Base-by-base conservation (phyloP, 2,329 filamentous ascomycete species). In the Thielaviopsis punctulata region DNA sequence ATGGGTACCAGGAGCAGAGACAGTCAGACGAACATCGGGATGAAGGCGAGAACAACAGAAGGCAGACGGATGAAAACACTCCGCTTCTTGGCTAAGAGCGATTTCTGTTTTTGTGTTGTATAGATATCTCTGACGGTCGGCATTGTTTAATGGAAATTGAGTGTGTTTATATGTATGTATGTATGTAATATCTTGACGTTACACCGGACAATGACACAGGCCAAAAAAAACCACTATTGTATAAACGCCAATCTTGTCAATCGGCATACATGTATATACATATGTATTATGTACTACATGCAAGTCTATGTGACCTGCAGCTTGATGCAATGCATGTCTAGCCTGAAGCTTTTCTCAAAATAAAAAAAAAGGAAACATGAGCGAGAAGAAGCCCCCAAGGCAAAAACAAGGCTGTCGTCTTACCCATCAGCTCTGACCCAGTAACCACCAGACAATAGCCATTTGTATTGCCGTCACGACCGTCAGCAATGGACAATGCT, bases 51-150 rank as follows among this genome's bases (percentile, higher is more conserved):
- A 36, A 36, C 21, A 41, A 21, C 12, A 23, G 30, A 21, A 21
- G 18, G 19, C 52, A 50, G 30, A 56, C 58, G 22, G 56, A 63
- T 22, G 66, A 68, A 53, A 60, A 63, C 54, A 65, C 65, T 8
- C 66, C 66, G 1, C 55, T 68, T 27, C 53, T 68, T 23, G 59
- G 45, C 30, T 63, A 10, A 15, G 7, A 41, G 52, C 7, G 10
- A 27, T 4, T 52, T 18, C 13, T 43, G 9, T 33, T 21, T 51
- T 50, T 7, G 39, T 30, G 13, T 22, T 18, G 18, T 21, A 39
- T 9, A 10, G 8, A 18, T 48, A n/a, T n/a, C n/a, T n/a, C n/a
- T n/a, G n/a, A n/a, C n/a, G n/a, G n/a, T n/a, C n/a, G n/a, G n/a
- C n/a, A n/a, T n/a, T n/a, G n/a, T n/a, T n/a, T n/a, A n/a, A n/a